Conservation (phyloP, 164 flowering plant genomes). For the Stephania yunnanensis region DNA sequence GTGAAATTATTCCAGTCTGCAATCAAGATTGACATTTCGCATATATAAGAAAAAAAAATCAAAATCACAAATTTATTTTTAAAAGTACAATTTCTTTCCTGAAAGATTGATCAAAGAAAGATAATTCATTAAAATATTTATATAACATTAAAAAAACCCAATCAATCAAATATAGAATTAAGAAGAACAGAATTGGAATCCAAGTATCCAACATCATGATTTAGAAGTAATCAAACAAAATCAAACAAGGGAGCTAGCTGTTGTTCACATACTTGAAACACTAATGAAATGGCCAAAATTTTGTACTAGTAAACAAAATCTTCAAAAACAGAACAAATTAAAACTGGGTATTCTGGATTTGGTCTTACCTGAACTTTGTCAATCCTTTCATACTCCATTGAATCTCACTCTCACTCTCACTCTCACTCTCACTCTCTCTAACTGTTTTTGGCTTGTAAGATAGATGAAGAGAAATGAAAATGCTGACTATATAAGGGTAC, state of each 20-base stretch:
- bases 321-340: background rate
- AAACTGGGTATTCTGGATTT: constrained; percentile 9
- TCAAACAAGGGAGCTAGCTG: background rate
- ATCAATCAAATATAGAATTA: background rate
- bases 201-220: background rate
- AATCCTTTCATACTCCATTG: constrained; percentile 92
- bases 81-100: background rate
- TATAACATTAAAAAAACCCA: background rate
- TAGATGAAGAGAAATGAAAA: background rate
- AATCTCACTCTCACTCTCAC: constrained; percentile 7
- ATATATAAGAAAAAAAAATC: background rate
- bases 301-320: background rate
- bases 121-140: background rate
- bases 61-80: background rate
- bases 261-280: background rate
- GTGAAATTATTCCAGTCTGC: constrained; percentile 83
- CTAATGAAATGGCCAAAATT: background rate
- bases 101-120: background rate
- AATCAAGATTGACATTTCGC: background rate
- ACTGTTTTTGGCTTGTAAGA: background rate
- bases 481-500: background rate
- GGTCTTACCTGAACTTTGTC: constrained; percentile 62
- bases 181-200: background rate
- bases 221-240: background rate
- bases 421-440: constrained; percentile 11